Evolutionary conservation across 768 basidiomycete genomes (phyloP), one percentile per base, ranked within the genome.

Genomic region (Calocera cornea): DNA sequence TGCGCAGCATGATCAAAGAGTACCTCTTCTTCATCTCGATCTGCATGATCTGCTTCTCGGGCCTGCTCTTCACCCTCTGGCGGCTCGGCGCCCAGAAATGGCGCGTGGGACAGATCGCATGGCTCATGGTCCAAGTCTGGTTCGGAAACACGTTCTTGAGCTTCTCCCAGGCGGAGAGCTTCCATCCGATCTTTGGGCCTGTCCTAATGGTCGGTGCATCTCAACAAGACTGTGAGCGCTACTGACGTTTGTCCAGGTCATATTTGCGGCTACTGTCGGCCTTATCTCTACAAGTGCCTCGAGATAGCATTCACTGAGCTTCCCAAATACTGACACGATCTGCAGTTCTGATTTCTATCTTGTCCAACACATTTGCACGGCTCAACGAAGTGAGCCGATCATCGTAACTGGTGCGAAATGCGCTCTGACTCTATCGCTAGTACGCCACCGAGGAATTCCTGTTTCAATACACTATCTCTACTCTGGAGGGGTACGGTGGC

Each of bases 351-450:
- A 94, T 95, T 68, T 94, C 91, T 8, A 90, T 95, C 60, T 77
- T 97, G 34, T 93, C 92, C 2, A 94, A 94, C 74, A 93, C 92
- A 0, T 92, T 92, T 68, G 89, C 90, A 1, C 80, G 83, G 64
- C 93, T 83, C 68, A 88, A 87, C 75, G 82, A 80, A 17, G 84
- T 84, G 67, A 65, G 83, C 75, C 34, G 29, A 29, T 10, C 0
- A 64, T 17, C 11, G 66, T 16, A 38, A 1, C 8, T 33, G 16
- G 40, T 40, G n/a, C n/a, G n/a, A n/a, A 17, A 63, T 44, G 38
- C 50, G 33, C 38, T 60, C 36, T 34, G 49, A 50, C 19, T 44
- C 36, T 29, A 14, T 47, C 29, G 27, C 40, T 68, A 84, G 80
- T 85, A 87, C 73, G 84, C 86, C 1, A 84, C 80, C 64, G 80